These are phyloP conservation scores for Dalbergia cochinchinensis DNA, from an alignment of 306 rosid species.

Conservation along the genomic window DNA sequence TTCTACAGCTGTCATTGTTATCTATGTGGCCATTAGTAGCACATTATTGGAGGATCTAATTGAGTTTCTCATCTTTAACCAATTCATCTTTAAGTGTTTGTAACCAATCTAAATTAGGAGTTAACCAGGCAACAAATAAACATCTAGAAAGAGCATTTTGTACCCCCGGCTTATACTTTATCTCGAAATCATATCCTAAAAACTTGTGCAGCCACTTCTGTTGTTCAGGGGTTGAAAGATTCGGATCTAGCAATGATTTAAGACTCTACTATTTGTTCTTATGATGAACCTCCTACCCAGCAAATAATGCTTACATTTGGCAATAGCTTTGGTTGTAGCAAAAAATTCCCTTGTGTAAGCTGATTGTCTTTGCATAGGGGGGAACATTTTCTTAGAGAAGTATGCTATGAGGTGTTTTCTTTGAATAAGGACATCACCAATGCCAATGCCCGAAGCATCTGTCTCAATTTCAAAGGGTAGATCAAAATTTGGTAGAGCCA, in stretches of 20 bases:
- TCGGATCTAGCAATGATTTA: neutral
- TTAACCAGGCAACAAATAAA: neutral
- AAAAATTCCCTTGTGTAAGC: neutral
- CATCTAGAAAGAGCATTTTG: neutral
- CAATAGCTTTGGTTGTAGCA: neutral
- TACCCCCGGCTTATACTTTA: neutral
- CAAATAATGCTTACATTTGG: neutral
- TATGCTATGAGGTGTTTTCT: neutral
- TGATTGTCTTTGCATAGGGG: neutral
- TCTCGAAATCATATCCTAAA: too few relatives aligned
- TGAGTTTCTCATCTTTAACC: too few relatives aligned
- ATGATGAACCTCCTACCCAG: neutral
- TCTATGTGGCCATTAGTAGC: accelerated
- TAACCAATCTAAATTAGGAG: neutral
- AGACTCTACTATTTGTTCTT: neutral
- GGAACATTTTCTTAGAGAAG: too few relatives aligned
- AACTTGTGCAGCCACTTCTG: neutral
- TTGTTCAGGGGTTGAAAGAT: neutral
- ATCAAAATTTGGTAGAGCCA: too few relatives aligned
- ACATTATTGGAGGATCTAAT: too few relatives aligned
- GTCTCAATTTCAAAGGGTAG: neutral
- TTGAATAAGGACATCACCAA: neutral
- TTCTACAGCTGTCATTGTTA: too few relatives aligned
- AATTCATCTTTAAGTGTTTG: too few relatives aligned
- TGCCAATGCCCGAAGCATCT: neutral